A percentile compares a stretch with the other conserved stretches of the same genome.
phyloP scores from a whole-genome alignment of 116 monocot species.

The Cymodocea nodosa region DNA sequence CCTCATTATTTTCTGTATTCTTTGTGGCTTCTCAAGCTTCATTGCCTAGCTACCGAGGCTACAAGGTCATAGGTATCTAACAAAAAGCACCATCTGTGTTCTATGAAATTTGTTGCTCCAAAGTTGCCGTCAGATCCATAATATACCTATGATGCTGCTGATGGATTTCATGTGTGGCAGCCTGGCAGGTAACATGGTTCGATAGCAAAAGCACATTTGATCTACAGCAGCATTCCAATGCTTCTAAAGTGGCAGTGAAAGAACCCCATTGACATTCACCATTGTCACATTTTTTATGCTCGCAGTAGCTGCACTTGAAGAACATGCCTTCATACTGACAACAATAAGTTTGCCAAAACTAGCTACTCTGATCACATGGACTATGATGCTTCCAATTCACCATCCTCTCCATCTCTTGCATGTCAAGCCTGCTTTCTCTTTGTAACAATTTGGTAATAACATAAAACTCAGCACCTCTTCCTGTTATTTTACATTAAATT shows the following conservation, averaged over 20 bases:
- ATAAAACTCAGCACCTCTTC: neutral
- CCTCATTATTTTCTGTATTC: slow-evolving; percentile 23
- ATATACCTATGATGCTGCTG: neutral
- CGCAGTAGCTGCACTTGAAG: slow-evolving; percentile 52
- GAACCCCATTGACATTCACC: slow-evolving; percentile 35
- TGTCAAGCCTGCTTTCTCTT: slow-evolving; percentile 41
- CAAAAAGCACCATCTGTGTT: neutral
- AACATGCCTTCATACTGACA: slow-evolving; percentile 68
- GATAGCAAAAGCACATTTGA: neutral
- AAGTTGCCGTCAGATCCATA: neutral
- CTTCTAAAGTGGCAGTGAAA: slow-evolving; percentile 56
- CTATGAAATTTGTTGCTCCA: no score
- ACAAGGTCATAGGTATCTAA: slow-evolving; percentile 61
- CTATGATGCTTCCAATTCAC: neutral
- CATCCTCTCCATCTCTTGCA: slow-evolving; percentile 18
- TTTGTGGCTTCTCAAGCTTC: slow-evolving; percentile 47
- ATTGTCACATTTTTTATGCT: slow-evolving; percentile 60
- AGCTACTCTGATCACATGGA: slow-evolving; percentile 11
- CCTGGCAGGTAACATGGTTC: slow-evolving; percentile 15
- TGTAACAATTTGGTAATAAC: slow-evolving; percentile 39
- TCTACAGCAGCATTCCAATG: slow-evolving; percentile 23
- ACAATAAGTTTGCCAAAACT: slow-evolving; percentile 27
- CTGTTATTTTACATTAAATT: neutral
- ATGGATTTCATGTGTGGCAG: neutral
- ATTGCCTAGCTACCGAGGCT: slow-evolving; percentile 74